Evolutionary conservation across 164 flowering plant species (phyloP), one percentile per base, ranked within the genome.

Genomic region (Kalanchoe fedtschenkoi): DNA sequence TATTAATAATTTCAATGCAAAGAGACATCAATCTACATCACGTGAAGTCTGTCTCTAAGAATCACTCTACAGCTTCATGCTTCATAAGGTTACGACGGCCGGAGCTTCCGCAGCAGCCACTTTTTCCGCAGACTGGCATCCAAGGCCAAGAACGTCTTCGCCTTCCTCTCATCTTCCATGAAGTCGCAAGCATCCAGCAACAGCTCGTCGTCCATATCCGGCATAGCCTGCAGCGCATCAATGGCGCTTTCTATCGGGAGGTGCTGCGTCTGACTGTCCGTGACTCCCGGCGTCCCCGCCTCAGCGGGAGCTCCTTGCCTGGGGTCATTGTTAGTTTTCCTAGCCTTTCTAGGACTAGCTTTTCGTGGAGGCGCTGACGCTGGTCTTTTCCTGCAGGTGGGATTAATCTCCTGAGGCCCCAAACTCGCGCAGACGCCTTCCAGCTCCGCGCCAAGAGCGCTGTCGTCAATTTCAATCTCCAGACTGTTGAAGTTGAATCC

Each of bases 101-200:
- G 71, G 34, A 79, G 80, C 75, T 76, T 79, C 42, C 83, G 74
- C 26, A 79, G 63, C 57, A 79, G 65, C 83, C 83, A 79, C 57
- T 77, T 79, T 68, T 75, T 77, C 65, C 83, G 58, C 56, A 76
- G 62, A 0, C 64, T 1, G 1, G 38, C 70, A 68, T 78, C 79
- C 75, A 80, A 68, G 3, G 82, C 82, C 70, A 81, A 64, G 64
- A 81, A 78, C n/a, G 80, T 74, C 70, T 76, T 76, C 28, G 82
- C 82, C 22, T 78, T 81, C 35, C 53, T 78, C 46, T 81, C 82
- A 59, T 81, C 82, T 62, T 81, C 85, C 68, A 78, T 64, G 21
- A 81, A 71, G 63, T 78, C 80, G 65, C 85, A 81, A 64, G 77
- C 80, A 66, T 78, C 85, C 70, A 81, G 71, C 56, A 76, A 47